These are phyloP conservation scores for Akanthomyces uredinophilus DNA, from an alignment of 2,329 filamentous ascomycete genomes.

Conservation along the genomic window DNA sequence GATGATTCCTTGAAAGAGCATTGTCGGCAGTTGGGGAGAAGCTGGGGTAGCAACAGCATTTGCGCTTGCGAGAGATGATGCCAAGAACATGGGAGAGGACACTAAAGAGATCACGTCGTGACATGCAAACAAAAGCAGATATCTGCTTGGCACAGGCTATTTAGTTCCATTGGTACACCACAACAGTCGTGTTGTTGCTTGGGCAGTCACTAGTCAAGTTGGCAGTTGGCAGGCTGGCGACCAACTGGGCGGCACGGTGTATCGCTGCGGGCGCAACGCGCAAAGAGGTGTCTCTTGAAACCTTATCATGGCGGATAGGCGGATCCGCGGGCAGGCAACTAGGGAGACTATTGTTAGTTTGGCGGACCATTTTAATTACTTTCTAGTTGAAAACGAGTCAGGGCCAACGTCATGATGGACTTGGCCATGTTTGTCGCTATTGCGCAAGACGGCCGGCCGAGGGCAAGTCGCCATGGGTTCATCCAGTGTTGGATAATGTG, in stretches of 20 bases:
- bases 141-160: too few species aligned
- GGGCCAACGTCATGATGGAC: too few species aligned
- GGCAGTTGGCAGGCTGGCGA: too few species aligned
- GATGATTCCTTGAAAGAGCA: not conserved
- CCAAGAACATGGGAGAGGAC: too few species aligned
- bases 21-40: not conserved
- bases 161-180: too few species aligned
- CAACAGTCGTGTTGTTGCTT: too few species aligned
- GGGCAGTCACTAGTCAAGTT: not conserved
- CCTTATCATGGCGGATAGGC: constrained; percentile 7
- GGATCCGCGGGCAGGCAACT: constrained; percentile 10
- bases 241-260: not conserved
- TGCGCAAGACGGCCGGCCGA: too few species aligned
- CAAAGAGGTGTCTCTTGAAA: not conserved
- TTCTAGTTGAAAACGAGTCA: not conserved
- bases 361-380: not conserved
- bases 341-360: not conserved
- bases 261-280: too few species aligned
- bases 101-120: too few species aligned
- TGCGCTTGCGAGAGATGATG: not conserved
- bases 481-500: not conserved
- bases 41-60: not conserved
- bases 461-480: not conserved
- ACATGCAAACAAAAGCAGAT: too few species aligned
- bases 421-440: too few species aligned